These are phyloP conservation scores for Trametes versicolor DNA, from an alignment of 1,284 basidiomycete genomes.

Conservation along the genomic window DNA sequence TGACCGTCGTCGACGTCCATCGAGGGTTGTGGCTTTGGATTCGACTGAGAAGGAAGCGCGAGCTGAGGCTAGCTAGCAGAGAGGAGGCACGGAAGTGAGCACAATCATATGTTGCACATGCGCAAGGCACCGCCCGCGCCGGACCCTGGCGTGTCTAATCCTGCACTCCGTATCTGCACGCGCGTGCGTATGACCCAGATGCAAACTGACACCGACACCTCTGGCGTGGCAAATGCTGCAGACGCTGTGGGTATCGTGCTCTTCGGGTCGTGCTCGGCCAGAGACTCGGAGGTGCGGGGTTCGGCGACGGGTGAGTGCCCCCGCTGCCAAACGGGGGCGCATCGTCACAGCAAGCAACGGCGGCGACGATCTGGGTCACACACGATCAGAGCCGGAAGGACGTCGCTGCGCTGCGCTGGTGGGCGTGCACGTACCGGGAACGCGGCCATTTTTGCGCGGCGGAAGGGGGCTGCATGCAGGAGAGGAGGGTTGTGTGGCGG, in stretches of 20 bases:
- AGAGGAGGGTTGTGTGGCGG: slow-evolving; percentile 17
- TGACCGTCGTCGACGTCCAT: slow-evolving; percentile 11
- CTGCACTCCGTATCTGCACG: background rate
- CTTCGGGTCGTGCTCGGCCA: slow-evolving; percentile 16
- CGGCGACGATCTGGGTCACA: slow-evolving; percentile 20
- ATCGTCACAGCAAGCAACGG: slow-evolving; percentile 4
- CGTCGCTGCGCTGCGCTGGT: background rate
- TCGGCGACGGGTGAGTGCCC: slow-evolving; percentile 4
- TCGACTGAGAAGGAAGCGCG: background rate
- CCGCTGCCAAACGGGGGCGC: slow-evolving; percentile 10
- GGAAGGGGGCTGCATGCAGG: slow-evolving; percentile 16
- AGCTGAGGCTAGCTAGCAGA: background rate
- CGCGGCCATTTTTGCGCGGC: background rate
- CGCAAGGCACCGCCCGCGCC: slow-evolving; percentile 7
- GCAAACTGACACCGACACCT: slow-evolving; percentile 1
- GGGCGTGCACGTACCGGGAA: slow-evolving; percentile 5
- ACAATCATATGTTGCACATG: slow-evolving; percentile 24
- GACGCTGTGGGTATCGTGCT: slow-evolving; percentile 4
- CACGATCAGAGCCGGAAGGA: slow-evolving; percentile 17
- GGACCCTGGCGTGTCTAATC: slow-evolving; percentile 1
- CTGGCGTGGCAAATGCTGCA: background rate
- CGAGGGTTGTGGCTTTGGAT: background rate
- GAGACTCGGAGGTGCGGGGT: slow-evolving; percentile 6
- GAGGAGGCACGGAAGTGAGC: slow-evolving; percentile 16
- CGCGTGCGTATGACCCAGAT: background rate